Evolutionary conservation across 768 basidiomycete genomes (phyloP).

Genomic region (Pleurotus djamor): DNA sequence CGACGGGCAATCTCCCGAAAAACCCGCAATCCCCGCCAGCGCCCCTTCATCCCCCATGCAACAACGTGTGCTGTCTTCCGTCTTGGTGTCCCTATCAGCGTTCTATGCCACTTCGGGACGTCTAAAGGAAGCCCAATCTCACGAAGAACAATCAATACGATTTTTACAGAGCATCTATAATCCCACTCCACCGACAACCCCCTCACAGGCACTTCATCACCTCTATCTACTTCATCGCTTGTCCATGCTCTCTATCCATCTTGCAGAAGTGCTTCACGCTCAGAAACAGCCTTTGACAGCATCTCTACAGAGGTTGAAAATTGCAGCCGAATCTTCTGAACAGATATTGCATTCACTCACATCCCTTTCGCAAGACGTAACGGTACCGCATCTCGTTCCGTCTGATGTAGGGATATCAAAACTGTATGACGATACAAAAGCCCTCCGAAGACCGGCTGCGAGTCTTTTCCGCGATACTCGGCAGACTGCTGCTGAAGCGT

Average conservation of each 20-base stretch:
- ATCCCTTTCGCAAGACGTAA: slow-evolving; percentile 33
- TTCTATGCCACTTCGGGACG: slow-evolving; percentile 61
- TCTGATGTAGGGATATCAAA: slow-evolving; percentile 34
- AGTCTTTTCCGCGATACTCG: slow-evolving; percentile 67
- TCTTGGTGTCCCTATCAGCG: slow-evolving; percentile 71
- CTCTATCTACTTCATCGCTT: slow-evolving; percentile 71
- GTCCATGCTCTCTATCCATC: slow-evolving; percentile 70
- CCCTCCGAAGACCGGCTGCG: slow-evolving; percentile 53
- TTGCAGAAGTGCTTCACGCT: slow-evolving; percentile 70
- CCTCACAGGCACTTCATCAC: slow-evolving; percentile 60
- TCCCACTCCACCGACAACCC: slow-evolving; percentile 41
- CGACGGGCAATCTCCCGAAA: slow-evolving; percentile 13
- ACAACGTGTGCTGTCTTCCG: slow-evolving; percentile 60
- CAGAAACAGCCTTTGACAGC: slow-evolving; percentile 32
- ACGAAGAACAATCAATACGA: slow-evolving; percentile 55
- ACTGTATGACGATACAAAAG: slow-evolving; percentile 41
- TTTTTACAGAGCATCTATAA: slow-evolving; percentile 54
- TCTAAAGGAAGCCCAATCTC: slow-evolving; percentile 47
- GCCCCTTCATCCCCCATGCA: slow-evolving; percentile 56
- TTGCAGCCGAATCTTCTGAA: slow-evolving; percentile 69
- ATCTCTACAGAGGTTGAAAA: slow-evolving; percentile 54
- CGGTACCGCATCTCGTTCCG: slow-evolving; percentile 9
- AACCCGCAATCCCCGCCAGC: slow-evolving; percentile 28
- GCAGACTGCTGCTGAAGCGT: slow-evolving; percentile 70
- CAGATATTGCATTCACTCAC: slow-evolving; percentile 56